Base-by-base conservation (phyloP, 352 stramenopile genomes). In the Globisporangium okanoganense region DNA sequence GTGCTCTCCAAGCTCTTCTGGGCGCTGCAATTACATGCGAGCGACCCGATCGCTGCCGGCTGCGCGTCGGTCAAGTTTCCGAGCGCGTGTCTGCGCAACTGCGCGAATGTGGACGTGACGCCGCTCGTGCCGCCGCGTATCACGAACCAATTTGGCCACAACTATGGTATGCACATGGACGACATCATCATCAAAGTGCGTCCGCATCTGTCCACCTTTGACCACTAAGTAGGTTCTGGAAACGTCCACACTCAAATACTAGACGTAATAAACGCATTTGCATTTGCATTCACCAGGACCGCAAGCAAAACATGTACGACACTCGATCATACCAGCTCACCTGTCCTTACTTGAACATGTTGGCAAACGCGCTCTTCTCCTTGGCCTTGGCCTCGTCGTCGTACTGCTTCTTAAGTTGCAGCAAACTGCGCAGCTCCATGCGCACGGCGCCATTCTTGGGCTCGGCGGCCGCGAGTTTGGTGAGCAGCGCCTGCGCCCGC, bases 1-100 rank as follows among this genome's bases (percentile, higher is more conserved):
- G 82, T 93, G 25, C 70, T 95, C 35, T 75, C 72, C 18, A 87
- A 89, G 53, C 72, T 95, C 38, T 93, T 93, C 60, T 90, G 80
- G 77, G 75, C 74, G 8, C 47, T 88, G 38, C 82, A 92, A 56
- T 70, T 88, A 7, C 78, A 78, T 25, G 56, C 54, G 22, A 56
- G 56, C 41, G 57, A 65, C 56, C 54, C 65, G 14, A 57, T 71
- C 16, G 83, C 83, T 10, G 84, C 80, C 5, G 85, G 85, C 29
- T 93, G 83, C 53, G 54, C 54, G 6, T 55, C 49, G 13, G 65
- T 64, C 41, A 38, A 65, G 50, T 69, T 69, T 50, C 63, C 57
- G 2, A 10, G 44, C 0, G 24, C 22, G 25, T 61, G 52, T 25
- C n/a, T 61, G 8, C 52, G 35, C 51, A 69, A 61, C 41, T 56